phyloP scores from a whole-genome alignment of 2,329 filamentous ascomycete species.

The Phyllosticta capitalensis region DNA sequence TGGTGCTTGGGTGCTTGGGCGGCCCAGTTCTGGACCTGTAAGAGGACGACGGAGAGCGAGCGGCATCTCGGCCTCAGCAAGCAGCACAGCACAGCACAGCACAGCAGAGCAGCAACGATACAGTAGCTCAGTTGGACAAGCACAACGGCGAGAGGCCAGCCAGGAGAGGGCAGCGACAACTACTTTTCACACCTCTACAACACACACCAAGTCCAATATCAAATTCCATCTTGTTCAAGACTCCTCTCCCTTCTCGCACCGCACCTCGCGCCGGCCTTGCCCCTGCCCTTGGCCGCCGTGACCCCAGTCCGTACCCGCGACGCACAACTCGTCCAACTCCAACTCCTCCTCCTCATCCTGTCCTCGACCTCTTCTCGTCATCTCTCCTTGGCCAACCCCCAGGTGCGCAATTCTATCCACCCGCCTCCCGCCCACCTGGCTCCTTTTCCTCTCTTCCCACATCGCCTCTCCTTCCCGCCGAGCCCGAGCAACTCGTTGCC shows the following conservation, averaged over 20 bases:
- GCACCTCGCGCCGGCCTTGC: background rate
- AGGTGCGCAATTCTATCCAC: background rate
- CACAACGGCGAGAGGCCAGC: background rate
- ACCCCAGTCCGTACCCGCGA: background rate
- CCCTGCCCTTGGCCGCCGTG: background rate
- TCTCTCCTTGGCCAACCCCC: background rate
- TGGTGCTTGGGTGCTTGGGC: background rate
- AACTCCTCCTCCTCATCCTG: background rate
- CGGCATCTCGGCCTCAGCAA: background rate
- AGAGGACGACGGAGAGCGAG: background rate
- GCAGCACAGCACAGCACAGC: background rate
- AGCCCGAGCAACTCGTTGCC: slow-evolving; percentile 15
- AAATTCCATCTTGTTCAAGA: background rate
- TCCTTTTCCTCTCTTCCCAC: slow-evolving; percentile 3
- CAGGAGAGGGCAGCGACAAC: no score
- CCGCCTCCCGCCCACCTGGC: background rate
- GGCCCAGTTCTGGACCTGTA: background rate
- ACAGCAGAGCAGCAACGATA: background rate
- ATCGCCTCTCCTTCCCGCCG: slow-evolving; percentile 14
- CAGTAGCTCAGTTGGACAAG: background rate
- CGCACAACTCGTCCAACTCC: background rate
- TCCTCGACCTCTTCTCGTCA: background rate
- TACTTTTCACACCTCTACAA: no score
- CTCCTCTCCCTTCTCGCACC: background rate
- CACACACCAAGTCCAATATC: no score